A percentile compares a stretch with the other conserved stretches of the same genome.
Evolutionary conservation across 768 basidiomycete species (phyloP).

Genomic region (Mycena rebaudengoi): DNA sequence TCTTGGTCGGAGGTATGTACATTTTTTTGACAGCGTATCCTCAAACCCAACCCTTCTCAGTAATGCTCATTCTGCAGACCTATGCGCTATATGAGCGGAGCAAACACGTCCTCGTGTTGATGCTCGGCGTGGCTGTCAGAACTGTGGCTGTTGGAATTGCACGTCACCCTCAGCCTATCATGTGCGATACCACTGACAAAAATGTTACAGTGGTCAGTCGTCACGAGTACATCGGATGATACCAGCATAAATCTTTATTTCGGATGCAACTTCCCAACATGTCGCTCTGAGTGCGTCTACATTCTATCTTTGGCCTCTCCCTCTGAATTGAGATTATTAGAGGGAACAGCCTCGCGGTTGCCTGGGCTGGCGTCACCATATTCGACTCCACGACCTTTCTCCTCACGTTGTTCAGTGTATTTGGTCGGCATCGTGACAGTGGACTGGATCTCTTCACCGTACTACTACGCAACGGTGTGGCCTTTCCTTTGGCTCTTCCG

Average conservation of each 20-base stretch:
- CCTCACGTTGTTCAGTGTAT: no score
- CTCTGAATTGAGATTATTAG: neutral
- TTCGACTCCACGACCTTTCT: no score
- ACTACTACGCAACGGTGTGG: no score
- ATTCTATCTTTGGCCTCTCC: neutral
- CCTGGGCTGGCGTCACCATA: no score
- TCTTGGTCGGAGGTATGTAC: neutral
- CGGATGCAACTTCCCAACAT: constrained; percentile 1
- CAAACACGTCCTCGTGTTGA: neutral
- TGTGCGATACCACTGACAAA: neutral
- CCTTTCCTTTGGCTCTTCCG: no score
- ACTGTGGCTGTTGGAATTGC: neutral
- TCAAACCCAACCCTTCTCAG: neutral
- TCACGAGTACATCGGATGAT: neutral
- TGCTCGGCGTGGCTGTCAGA: neutral
- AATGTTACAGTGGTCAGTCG: neutral
- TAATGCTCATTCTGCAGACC: neutral
- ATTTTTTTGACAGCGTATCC: neutral
- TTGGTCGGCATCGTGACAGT: no score
- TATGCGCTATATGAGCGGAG: constrained; percentile 6
- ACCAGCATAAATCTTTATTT: neutral
- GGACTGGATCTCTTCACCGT: no score
- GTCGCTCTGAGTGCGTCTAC: neutral
- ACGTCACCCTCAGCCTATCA: neutral
- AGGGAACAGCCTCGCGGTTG: neutral